phyloP scores from a whole-genome alignment of 2,329 filamentous ascomycete species.

The Pyrenochaeta sp. region DNA sequence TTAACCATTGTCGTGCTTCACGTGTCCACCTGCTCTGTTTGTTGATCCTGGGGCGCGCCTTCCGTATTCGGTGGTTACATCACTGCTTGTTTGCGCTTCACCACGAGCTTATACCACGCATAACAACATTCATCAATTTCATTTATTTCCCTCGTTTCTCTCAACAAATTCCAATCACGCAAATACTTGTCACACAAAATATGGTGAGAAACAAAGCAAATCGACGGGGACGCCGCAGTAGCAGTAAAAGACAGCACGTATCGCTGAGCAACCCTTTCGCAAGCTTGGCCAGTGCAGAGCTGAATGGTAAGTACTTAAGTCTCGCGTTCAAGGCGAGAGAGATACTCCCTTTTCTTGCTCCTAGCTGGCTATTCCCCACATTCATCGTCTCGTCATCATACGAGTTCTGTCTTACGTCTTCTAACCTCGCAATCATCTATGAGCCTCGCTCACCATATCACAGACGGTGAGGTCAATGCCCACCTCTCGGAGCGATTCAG shows the following conservation, averaged over 20 bases:
- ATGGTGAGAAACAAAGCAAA: neutral
- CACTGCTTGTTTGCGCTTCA: conserved; percentile 3
- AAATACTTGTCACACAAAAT: neutral
- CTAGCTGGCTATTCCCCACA: neutral
- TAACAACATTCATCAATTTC: neutral
- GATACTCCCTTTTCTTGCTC: neutral
- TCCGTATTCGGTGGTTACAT: conserved; percentile 1
- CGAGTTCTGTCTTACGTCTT: neutral
- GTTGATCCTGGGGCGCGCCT: conserved; percentile 6
- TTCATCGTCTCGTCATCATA: neutral
- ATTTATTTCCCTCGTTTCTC: neutral
- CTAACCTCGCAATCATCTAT: neutral
- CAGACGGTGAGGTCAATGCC: conserved; percentile 29
- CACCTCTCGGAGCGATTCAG: conserved; percentile 25
- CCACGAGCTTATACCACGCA: neutral
- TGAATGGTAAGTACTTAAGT: conserved; percentile 16
- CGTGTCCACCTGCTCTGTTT: conserved; percentile 3
- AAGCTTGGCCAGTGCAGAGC: conserved; percentile 3
- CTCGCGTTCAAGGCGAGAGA: neutral
- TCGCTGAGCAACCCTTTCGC: conserved; percentile 16
- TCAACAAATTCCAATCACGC: neutral
- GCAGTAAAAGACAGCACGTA: neutral
- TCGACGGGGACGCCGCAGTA: conserved; percentile 7
- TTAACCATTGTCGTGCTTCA: neutral
- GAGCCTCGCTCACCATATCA: conserved; percentile 6